Evolutionary conservation across 495 filamentous ascomycete genomes (phyloP), one percentile per base, ranked within the genome.

Genomic region (Penicillium odoratum): DNA sequence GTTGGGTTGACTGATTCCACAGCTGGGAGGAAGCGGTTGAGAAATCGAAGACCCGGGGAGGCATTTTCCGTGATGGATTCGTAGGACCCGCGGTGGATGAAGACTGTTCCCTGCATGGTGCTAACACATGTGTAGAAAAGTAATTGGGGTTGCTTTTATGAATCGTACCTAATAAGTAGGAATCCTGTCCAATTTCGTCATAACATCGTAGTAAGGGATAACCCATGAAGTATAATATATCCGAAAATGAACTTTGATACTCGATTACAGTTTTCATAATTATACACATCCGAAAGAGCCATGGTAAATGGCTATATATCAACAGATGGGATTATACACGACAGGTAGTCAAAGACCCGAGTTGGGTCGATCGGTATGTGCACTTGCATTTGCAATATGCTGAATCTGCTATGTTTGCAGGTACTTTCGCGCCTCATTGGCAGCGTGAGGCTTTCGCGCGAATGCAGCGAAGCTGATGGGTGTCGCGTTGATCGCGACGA

Each of bases 11-110:
- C 34, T 21, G 59, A 61, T 47, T 69, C 68, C 6, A 63, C 33
- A 2, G 58, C 61, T 33, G 63, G 64, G 15, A 71, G 53, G 49
- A 69, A 65, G 30, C 50, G 47, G 21, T 46, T 47, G 15, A 71
- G 63, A 45, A 69, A 67, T 34, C 26, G 21, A 7, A 71, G 59
- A 26, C 63, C 68, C 10, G 66, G 66, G 0, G 60, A 61, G 28
- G 57, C 53, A 11, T 10, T 52, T 10, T 44, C 3, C 0, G 59
- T 51, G 42, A 69, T 69, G 3, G 59, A 53, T 45, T 58, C 55
- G 28, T 59, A 63, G 21, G 63, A 55, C 15, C 66, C 68, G 11
- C 62, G 61, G 42, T 63, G 57, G 15, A 65, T 60, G 1, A 40
- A 48, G 38, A 60, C 38, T 31, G 46, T 26, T 21, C 34, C 38